Conservation (phyloP, 1,284 basidiomycete species). For the Apiotrichum porosum region DNA sequence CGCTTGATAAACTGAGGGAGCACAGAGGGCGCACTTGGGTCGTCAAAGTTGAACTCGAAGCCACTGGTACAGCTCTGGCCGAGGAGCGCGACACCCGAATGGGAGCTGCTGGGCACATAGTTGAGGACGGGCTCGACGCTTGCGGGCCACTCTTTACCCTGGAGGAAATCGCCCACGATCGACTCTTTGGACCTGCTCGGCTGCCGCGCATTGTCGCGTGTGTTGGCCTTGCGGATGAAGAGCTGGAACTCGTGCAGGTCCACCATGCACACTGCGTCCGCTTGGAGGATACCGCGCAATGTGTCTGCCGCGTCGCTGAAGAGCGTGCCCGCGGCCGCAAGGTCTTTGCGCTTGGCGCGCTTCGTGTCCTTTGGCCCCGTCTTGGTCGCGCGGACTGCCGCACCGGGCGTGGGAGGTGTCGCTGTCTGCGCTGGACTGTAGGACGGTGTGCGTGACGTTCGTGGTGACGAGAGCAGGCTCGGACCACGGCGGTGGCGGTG, state of each 20-base stretch:
- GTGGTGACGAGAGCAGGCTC: too few species aligned
- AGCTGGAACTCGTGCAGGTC: constrained; percentile 37
- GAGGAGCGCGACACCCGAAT: constrained; percentile 14
- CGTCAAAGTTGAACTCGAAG: constrained; percentile 20
- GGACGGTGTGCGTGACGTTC: too few species aligned
- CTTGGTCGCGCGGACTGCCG: constrained; percentile 16
- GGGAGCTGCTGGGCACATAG: constrained; percentile 13
- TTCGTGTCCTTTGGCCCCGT: constrained; percentile 29
- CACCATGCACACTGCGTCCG: constrained; percentile 35
- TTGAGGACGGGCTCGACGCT: constrained; percentile 33
- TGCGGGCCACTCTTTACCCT: constrained; percentile 33
- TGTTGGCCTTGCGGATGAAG: constrained; percentile 23
- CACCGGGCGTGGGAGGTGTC: not conserved
- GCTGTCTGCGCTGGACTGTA: not conserved
- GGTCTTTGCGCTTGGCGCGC: constrained; percentile 20
- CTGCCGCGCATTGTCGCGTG: not conserved
- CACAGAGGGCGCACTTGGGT: constrained; percentile 9
- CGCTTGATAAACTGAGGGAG: constrained; percentile 23
- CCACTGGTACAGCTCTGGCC: constrained; percentile 15
- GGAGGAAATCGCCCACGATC: constrained; percentile 28
- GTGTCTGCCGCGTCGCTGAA: constrained; percentile 32
- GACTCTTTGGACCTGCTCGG: constrained; percentile 19
- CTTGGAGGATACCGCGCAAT: constrained; percentile 27
- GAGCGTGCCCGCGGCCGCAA: constrained; percentile 18
- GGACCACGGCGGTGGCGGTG: too few species aligned